phyloP scores from a whole-genome alignment of 2,329 filamentous ascomycete genomes.

The Colletotrichum theobromicola region DNA sequence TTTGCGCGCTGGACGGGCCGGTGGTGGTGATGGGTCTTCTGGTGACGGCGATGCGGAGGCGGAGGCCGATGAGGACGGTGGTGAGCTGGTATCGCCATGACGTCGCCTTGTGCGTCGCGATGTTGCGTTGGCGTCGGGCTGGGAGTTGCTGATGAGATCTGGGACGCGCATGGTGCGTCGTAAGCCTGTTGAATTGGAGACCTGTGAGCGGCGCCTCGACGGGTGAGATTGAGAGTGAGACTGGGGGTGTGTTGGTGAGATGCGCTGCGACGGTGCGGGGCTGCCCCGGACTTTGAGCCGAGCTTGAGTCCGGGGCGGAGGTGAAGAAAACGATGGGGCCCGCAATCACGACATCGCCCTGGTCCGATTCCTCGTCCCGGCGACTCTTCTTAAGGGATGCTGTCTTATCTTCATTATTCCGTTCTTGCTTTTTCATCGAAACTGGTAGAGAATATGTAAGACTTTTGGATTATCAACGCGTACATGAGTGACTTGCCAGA shows the following conservation, averaged over 20 bases:
- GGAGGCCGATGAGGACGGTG: neutral
- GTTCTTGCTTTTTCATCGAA: neutral
- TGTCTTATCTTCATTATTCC: neutral
- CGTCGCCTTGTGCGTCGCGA: neutral
- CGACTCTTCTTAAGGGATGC: fast-evolving
- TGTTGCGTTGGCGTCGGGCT: neutral
- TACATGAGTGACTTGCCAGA: neutral
- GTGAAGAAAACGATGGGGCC: neutral
- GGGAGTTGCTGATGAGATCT: neutral
- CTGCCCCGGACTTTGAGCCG: neutral
- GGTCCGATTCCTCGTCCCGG: neutral
- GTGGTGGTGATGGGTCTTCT: neutral
- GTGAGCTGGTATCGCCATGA: neutral
- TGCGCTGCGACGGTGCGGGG: neutral
- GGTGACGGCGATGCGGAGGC: neutral
- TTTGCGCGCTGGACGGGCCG: neutral
- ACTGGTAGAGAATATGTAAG: neutral
- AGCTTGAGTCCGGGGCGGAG: neutral
- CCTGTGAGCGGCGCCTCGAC: fast-evolving
- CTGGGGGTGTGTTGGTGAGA: neutral
- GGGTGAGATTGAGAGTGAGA: neutral
- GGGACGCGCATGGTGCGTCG: neutral
- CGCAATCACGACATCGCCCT: neutral
- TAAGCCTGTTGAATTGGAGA: neutral
- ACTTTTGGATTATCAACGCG: neutral